phyloP scores from a whole-genome alignment of 768 basidiomycete genomes.

The Clavaria fumosa region DNA sequence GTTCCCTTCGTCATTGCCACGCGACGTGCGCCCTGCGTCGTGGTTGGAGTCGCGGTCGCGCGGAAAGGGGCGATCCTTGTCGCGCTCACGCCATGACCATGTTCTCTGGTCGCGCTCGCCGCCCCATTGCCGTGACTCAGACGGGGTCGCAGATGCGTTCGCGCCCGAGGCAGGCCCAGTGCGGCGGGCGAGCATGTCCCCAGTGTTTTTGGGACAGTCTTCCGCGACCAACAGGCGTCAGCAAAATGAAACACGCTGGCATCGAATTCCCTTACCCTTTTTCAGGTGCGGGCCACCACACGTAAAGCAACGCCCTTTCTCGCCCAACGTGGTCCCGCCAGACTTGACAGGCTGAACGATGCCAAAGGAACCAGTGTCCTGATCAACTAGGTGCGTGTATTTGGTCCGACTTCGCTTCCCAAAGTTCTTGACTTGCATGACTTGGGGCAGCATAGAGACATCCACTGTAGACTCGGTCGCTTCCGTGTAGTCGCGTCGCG shows the following conservation, averaged over 20 bases:
- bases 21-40: constrained; percentile 13
- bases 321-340: constrained; percentile 38
- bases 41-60: constrained; percentile 12
- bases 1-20: constrained; percentile 14
- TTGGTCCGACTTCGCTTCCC: constrained; percentile 87
- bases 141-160: constrained; percentile 19
- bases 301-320: constrained; percentile 68
- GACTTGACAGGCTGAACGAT: constrained; percentile 36
- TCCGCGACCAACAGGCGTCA: neutral
- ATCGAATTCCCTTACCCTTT: constrained; percentile 44
- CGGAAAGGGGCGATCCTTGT: constrained; percentile 8
- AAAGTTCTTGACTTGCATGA: constrained; percentile 96
- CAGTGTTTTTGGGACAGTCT: constrained; percentile 41
- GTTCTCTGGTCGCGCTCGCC: constrained; percentile 11
- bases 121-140: constrained; percentile 20
- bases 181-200: constrained; percentile 20
- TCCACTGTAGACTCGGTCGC: constrained; percentile 83
- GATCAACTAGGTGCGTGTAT: constrained; percentile 90
- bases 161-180: constrained; percentile 15
- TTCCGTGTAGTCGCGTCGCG: constrained; percentile 73
- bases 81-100: constrained; percentile 24
- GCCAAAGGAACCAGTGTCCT: constrained; percentile 82
- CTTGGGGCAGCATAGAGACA: constrained; percentile 75
- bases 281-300: constrained; percentile 93
- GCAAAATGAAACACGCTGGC: constrained; percentile 1